Base-by-base conservation (phyloP, 164 flowering plant genomes). In the Macadamia tetraphylla region DNA sequence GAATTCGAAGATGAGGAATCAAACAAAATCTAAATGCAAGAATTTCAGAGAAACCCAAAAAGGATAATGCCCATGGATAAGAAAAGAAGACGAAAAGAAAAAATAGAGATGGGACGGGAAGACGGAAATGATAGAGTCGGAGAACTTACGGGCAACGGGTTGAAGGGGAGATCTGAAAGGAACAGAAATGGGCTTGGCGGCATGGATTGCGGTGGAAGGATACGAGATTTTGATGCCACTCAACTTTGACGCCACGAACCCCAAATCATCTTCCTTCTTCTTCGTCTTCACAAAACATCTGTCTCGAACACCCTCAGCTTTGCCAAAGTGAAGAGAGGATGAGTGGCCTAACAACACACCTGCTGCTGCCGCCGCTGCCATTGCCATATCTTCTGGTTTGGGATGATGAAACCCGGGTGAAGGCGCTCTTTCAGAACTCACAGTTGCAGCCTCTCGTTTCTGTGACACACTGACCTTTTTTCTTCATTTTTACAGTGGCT, bases 221-320 rank as follows among this genome's bases (percentile, higher is more conserved):
- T 29, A 44, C 56, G 87, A 84, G 56, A 89, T 75, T 70, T 70
- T 79, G 71, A 88, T 64, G 63, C 93, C 96, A 23, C 79, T 67
- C 59, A 90, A 70, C 69, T 86, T 88, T 2, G 93, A 87, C 44
- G 82, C 66, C n/a, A 84, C 40, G 55, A 79, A 90, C 30, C 85
- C 82, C 10, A 87, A 76, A 13, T 84, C 82, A 49, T 66, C 55
- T 63, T 53, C 77, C 73, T 2, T 5, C 40, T 35, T 35, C 65
- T 53, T 78, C 71, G 40, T 5, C 40, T 35, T 35, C 40, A 35
- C 3, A 35, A 72, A 11, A 35, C 31, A 32, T 17, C 43, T 65
- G 62, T n/a, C 29, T 52, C 52, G 35, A 18, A 31, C 49, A 17
- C 63, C 46, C 14, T 35, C 40, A 5, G 14, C 18, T 59, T 35